Conservation (phyloP, 768 basidiomycete genomes). For the Amanita exitialis region DNA sequence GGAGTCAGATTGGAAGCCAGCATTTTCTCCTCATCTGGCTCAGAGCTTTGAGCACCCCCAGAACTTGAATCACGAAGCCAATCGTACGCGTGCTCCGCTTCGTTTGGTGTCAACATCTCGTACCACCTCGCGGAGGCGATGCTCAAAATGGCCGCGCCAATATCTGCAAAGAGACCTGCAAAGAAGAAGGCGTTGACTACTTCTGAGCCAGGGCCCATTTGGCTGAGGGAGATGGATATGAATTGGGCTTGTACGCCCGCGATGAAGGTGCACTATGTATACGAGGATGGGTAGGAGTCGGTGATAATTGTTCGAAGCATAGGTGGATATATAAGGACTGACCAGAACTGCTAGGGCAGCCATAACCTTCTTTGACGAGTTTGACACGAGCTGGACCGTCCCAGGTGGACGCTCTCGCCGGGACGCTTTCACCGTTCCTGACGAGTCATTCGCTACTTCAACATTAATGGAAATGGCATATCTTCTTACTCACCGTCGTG, state of each 20-base stretch:
- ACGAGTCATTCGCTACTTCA: no score
- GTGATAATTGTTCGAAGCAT: no score
- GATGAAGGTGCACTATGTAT: conserved; percentile 1
- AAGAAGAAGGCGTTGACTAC: conserved; percentile 3
- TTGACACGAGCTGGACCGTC: no score
- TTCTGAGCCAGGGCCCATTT: not conserved
- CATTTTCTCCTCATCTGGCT: not conserved
- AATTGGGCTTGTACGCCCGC: conserved; percentile 4
- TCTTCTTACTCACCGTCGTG: no score
- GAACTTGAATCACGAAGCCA: not conserved
- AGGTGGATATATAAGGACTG: no score
- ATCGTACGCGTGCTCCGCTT: conserved; percentile 3
- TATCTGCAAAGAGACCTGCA: conserved; percentile 1
- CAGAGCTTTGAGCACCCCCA: not conserved
- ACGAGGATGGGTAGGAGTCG: no score
- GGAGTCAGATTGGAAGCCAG: not conserved
- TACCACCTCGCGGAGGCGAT: not conserved
- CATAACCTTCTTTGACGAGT: no score
- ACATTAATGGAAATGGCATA: no score
- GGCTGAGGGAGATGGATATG: not conserved
- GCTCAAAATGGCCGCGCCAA: not conserved
- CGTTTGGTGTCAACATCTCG: conserved; percentile 1
- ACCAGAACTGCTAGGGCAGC: no score
- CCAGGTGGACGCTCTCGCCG: no score
- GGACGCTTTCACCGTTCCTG: no score